Base-by-base conservation (phyloP, 257 asterid species). In the Fraxinus quadrangulata region DNA sequence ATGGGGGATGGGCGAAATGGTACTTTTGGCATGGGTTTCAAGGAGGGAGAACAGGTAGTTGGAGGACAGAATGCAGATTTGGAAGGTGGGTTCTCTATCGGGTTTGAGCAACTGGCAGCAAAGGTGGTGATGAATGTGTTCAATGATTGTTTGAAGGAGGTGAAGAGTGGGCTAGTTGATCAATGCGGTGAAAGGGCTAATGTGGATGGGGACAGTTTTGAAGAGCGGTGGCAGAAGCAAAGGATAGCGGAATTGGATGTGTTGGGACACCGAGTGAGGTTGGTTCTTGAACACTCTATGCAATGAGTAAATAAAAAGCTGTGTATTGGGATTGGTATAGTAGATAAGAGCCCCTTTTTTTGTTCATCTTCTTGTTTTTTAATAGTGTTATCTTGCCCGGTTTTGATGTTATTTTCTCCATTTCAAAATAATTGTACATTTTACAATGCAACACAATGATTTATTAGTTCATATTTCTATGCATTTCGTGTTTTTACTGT, bases 201-300 rank as follows among this genome's bases (percentile, higher is more conserved):
- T 28, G 79, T 67, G 2, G 59, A 67, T 31, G 45, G 17, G 49
- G 83, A 80, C 78, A 81, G 88, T 67, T 79, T 89, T 67, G 82
- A 81, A 24, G 75, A 78, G 78, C 87, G 94, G 17, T 91, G 97
- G 97, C 89, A 76, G 80, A 83, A 75, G 84, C 98, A 91, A 81
- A 83, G 88, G 82, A 78, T 91, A 65, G 93, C 90, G 3, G 97
- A 93, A 76, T 83, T 91, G 83, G 93, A 89, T 75, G 94, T 85
- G 9, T 80, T 91, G 69, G 89, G 90, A 1, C 85, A 89, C 49
- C 85, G 97, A 36, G 47, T 90, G 89, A 90, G 96, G 90, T 88
- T 93, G 84, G 86, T 83, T 28, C 86, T 93, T 19, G 91, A 93
- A 83, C 73, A 84, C 59, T 90, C 94, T 85, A 80, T 88, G 83